A percentile compares a stretch with the other conserved stretches of the same genome.
phyloP scores from a whole-genome alignment of 768 basidiomycete genomes.

The Rhodotorula paludigena region DNA sequence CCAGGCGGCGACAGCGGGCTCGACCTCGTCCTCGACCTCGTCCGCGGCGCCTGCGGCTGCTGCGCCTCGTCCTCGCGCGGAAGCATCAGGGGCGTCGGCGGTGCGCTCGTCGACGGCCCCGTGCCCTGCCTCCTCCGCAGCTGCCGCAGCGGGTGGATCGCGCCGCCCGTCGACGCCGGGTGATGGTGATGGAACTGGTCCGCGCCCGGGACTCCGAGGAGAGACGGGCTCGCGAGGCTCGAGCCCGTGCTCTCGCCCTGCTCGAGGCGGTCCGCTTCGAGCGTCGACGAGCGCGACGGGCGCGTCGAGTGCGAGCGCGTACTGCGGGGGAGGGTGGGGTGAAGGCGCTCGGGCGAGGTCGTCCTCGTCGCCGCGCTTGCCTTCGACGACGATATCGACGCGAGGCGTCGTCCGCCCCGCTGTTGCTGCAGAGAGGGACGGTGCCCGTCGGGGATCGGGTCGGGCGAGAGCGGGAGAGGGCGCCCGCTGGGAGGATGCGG shows the following conservation, averaged over 20 bases:
- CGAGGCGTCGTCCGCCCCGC: too few species aligned
- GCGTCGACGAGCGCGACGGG: conserved; percentile 1
- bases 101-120: conserved; percentile 24
- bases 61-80: not conserved
- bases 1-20: not conserved
- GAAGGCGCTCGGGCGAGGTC: not conserved
- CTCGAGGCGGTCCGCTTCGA: conserved; percentile 9
- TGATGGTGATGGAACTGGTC: too few species aligned
- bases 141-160: conserved; percentile 27
- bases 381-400: too few species aligned
- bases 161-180: too few species aligned
- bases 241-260: not conserved
- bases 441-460: not conserved
- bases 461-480: not conserved
- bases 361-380: not conserved
- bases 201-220: too few species aligned
- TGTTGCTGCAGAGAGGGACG: too few species aligned
- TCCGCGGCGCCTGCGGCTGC: not conserved
- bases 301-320: not conserved
- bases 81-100: not conserved
- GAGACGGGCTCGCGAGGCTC: too few species aligned
- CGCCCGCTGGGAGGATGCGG: not conserved
- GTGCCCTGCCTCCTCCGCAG: conserved; percentile 25
- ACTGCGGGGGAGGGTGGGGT: not conserved
- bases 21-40: not conserved